Percentiles rank a stretch among this genome's conserved stretches.
phyloP scores from a whole-genome alignment of 2,329 filamentous ascomycete genomes.

The Pyrenochaeta sp. region DNA sequence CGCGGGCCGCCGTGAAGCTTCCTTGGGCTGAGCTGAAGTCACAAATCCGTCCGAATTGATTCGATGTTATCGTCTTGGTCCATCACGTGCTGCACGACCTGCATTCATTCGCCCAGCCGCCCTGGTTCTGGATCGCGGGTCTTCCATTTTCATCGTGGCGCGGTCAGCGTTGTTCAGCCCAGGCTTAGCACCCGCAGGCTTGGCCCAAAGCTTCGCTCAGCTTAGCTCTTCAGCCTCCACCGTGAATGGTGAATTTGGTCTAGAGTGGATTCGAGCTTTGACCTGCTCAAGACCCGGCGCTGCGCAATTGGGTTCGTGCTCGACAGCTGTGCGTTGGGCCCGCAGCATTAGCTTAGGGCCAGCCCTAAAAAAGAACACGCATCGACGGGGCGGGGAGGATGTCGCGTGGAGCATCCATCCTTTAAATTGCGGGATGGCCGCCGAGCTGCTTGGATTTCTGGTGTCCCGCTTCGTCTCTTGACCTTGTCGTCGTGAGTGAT shows the following conservation, averaged over 20 bases:
- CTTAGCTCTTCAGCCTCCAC: slow-evolving; percentile 12
- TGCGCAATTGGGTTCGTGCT: slow-evolving; percentile 11
- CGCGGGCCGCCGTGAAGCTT: slow-evolving; percentile 1
- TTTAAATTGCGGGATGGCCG: slow-evolving; percentile 12
- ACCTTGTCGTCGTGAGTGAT: not conserved
- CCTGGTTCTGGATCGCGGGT: slow-evolving; percentile 4
- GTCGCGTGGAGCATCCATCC: not conserved
- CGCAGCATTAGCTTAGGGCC: slow-evolving; percentile 5
- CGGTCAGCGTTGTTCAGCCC: slow-evolving; percentile 4
- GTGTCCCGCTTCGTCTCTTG: too few relatives aligned
- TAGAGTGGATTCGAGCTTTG: too few relatives aligned
- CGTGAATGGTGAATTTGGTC: slow-evolving; percentile 11
- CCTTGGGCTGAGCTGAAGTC: slow-evolving; percentile 1
- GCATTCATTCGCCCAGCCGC: slow-evolving; percentile 4
- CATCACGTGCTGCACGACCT: slow-evolving; percentile 6
- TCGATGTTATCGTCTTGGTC: not conserved
- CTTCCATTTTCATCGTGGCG: slow-evolving; percentile 3
- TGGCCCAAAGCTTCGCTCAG: slow-evolving; percentile 14
- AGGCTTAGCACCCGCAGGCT: not conserved
- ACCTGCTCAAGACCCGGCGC: slow-evolving; percentile 17
- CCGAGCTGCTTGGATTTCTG: slow-evolving; percentile 1
- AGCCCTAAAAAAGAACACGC: slow-evolving; percentile 16
- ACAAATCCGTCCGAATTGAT: not conserved
- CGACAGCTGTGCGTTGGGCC: slow-evolving; percentile 8
- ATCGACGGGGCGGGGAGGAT: slow-evolving; percentile 5